Base-by-base conservation (phyloP, 2,329 filamentous ascomycete species). In the Pyrenochaeta sp. region DNA sequence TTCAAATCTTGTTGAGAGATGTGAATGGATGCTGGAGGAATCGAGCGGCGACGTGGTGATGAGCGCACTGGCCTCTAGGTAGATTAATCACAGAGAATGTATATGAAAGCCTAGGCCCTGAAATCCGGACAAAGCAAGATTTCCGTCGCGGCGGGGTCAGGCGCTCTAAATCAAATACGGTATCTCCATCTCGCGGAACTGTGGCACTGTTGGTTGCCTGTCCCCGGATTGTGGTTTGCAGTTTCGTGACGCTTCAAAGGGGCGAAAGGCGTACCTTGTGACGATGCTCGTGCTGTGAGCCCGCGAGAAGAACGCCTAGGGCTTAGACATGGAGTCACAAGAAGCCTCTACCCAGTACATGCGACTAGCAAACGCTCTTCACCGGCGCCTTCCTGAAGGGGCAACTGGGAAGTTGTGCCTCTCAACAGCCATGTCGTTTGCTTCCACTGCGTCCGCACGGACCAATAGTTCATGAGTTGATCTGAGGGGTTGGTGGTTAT, bases 401-500 rank as follows among this genome's bases (percentile, higher is more conserved):
- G 68, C 48, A 67, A 69, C 61, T 53, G 50, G 42, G 52, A 53
- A 57, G 55, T 37, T 49, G 59, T 61, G 42, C 52, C 52, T 52
- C 50, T 54, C 54, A 54, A 65, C 52, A 61, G 57, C 58, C 58
- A 49, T 62, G 56, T 56, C 52, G 67, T 72, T 70, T 70, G 68
- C 64, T 56, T 64, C 51, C 62, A 64, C 62, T 45, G 53, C 56
- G 54, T 60, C 56, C 37, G 74, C 74, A 77, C 73, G 64, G 73
- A 55, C 72, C 73, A 75, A 63, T 65, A 48, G 75, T 77, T 77
- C 72, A 56, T 68, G 64, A 55, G 44, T 56, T 69, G 62, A 67
- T 67, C 58, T 61, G 52, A 62, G 65, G 56, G 58, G 58, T 52
- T 46, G 50, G 40, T 51, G 50, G 69, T 71, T 66, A 66, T 70